Percentiles rank a stretch among this genome's conserved stretches.
Evolutionary conservation across 2,329 filamentous ascomycete genomes (phyloP).

Genomic region (Dendryphion nanum): DNA sequence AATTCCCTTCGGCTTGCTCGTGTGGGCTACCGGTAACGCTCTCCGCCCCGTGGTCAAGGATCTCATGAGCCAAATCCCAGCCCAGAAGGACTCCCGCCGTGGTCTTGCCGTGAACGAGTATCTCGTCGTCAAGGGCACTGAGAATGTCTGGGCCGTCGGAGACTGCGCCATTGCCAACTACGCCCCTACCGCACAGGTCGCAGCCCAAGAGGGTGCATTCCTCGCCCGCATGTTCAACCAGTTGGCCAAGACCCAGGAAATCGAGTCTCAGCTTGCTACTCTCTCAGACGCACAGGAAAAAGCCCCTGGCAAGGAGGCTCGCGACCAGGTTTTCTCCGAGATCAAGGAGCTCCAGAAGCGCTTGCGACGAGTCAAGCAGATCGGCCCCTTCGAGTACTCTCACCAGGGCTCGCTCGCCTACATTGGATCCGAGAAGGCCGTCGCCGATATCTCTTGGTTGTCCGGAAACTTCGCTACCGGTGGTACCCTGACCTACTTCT

Average conservation of each 20-base stretch:
- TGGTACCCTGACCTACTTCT: slow-evolving; percentile 92
- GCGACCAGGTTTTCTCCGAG: slow-evolving; percentile 63
- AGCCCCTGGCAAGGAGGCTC: slow-evolving; percentile 63
- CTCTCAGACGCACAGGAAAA: slow-evolving; percentile 63
- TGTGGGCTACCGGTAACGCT: slow-evolving; percentile 98
- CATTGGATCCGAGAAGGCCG: slow-evolving; percentile 96
- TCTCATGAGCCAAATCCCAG: slow-evolving; percentile 86
- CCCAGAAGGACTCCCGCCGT: slow-evolving; percentile 91
- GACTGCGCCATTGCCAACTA: slow-evolving; percentile 98
- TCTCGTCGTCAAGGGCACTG: slow-evolving; percentile 93
- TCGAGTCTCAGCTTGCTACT: slow-evolving; percentile 72
- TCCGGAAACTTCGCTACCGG: slow-evolving; percentile 94
- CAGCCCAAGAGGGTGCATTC: slow-evolving; percentile 92
- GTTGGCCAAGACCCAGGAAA: slow-evolving; percentile 88
- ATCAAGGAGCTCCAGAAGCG: slow-evolving; percentile 87
- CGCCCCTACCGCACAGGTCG: slow-evolving; percentile 95
- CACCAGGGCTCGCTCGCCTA: slow-evolving; percentile 97
- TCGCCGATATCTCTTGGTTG: slow-evolving; percentile 96
- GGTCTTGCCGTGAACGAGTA: slow-evolving; percentile 98
- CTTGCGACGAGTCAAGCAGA: slow-evolving; percentile 84
- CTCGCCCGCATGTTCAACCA: slow-evolving; percentile 96
- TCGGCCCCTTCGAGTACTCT: slow-evolving; percentile 97
- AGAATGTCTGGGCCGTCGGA: slow-evolving; percentile 96
- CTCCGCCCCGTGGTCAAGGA: slow-evolving; percentile 86
- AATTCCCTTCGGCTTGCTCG: slow-evolving; percentile 91